Evolutionary conservation across 768 basidiomycete genomes (phyloP).

Genomic region (Amanita rubescens): DNA sequence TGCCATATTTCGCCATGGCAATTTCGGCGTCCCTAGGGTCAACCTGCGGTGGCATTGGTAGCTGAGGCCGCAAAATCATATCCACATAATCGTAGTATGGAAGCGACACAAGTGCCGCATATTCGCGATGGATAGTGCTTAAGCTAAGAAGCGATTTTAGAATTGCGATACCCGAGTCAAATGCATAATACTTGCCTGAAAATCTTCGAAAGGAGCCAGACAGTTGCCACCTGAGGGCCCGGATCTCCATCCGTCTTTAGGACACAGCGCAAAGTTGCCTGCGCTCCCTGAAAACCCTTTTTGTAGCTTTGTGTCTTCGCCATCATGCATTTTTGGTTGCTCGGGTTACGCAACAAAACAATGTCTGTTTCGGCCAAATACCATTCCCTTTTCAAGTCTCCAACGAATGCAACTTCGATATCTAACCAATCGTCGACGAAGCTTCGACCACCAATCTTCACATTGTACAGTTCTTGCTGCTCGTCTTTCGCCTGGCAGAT

Average conservation of each 20-base stretch:
- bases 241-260: slow-evolving; percentile 37
- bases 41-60: slow-evolving; percentile 38
- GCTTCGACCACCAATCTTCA: slow-evolving; percentile 60
- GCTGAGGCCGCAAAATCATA: slow-evolving; percentile 63
- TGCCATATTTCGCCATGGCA: slow-evolving; percentile 60
- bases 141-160: slow-evolving; percentile 40
- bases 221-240: slow-evolving; percentile 54
- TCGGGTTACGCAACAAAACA: slow-evolving; percentile 63
- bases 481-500: slow-evolving; percentile 73
- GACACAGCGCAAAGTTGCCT: slow-evolving; percentile 54
- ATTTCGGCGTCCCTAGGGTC: slow-evolving; percentile 46
- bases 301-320: slow-evolving; percentile 50
- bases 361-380: slow-evolving; percentile 77
- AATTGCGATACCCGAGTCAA: neutral
- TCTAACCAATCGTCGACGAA: slow-evolving; percentile 82
- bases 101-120: slow-evolving; percentile 74
- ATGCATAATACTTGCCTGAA: slow-evolving; percentile 51
- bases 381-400: slow-evolving; percentile 61
- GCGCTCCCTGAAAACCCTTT: slow-evolving; percentile 35
- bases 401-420: slow-evolving; percentile 58
- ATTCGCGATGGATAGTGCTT: slow-evolving; percentile 89
- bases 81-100: slow-evolving; percentile 74
- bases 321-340: slow-evolving; percentile 47
- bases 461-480: slow-evolving; percentile 40
- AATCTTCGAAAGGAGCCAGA: slow-evolving; percentile 74